Evolutionary conservation across 2,329 filamentous ascomycete species (phyloP).

Genomic region (Arthrobotrys conoides): DNA sequence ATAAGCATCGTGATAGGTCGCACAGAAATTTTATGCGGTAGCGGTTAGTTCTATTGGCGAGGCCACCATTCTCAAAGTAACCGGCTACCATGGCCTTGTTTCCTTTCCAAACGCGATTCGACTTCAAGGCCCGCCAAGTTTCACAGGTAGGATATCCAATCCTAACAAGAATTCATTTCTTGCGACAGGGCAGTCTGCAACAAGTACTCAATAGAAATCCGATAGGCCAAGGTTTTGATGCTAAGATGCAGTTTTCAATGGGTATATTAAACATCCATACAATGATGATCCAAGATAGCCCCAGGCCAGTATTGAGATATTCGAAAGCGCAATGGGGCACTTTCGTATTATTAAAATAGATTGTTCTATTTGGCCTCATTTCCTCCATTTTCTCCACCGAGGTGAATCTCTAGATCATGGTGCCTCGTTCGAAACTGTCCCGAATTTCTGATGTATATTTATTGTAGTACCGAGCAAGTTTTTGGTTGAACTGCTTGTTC

Average conservation of each 20-base stretch:
- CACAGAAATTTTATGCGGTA: background rate
- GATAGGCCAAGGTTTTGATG: background rate
- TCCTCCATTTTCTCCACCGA: constrained; percentile 40
- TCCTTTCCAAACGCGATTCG: background rate
- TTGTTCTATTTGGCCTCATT: constrained; percentile 44
- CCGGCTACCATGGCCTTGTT: too few relatives aligned
- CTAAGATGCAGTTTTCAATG: too few relatives aligned
- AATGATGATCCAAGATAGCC: too few relatives aligned
- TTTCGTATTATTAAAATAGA: background rate
- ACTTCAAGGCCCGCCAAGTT: background rate
- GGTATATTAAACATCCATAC: background rate
- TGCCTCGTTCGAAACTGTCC: constrained; percentile 97
- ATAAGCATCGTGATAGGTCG: background rate
- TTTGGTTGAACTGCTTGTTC: constrained; percentile 99
- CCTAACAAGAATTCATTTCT: background rate
- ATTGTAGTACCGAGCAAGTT: constrained; percentile 95
- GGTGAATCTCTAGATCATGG: constrained; percentile 79
- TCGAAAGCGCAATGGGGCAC: background rate
- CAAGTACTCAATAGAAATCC: background rate
- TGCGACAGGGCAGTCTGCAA: background rate
- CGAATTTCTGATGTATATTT: constrained; percentile 98
- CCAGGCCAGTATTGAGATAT: background rate
- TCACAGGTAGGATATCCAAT: background rate
- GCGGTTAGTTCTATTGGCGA: background rate
- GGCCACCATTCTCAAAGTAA: background rate